A percentile compares a stretch with the other conserved stretches of the same genome.
Conservation (phyloP, 2,329 filamentous ascomycete genomes). For the Coleophoma eucalyptorum region DNA sequence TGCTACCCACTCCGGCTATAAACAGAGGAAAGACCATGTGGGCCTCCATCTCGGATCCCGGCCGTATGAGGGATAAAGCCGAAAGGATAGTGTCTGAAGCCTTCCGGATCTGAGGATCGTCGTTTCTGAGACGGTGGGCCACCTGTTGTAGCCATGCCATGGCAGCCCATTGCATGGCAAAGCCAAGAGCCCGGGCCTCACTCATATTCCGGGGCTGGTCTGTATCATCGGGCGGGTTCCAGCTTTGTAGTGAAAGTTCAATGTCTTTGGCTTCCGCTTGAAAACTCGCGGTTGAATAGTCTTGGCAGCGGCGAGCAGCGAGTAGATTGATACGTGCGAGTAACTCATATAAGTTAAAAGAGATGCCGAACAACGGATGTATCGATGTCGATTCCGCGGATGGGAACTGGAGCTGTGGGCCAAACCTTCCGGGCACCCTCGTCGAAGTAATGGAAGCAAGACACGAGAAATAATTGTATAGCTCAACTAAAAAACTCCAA, state of each 20-base stretch:
- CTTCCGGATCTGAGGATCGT: background rate
- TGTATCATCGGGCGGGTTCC: background rate
- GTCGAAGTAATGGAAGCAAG: background rate
- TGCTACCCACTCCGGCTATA: slow-evolving; percentile 3
- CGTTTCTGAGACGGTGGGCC: background rate
- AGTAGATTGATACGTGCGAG: background rate
- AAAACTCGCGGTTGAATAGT: background rate
- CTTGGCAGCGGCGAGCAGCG: background rate
- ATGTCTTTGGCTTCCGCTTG: background rate
- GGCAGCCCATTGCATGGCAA: slow-evolving; percentile 2
- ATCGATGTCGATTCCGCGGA: background rate
- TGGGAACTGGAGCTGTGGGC: background rate
- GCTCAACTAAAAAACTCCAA: slow-evolving; percentile 1
- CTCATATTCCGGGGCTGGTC: background rate
- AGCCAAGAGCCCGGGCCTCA: background rate
- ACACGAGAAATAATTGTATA: slow-evolving; percentile 2
- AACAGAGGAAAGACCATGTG: slow-evolving; percentile 4
- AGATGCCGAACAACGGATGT: slow-evolving; percentile 1
- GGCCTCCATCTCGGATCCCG: slow-evolving; percentile 1
- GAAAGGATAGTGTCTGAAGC: background rate
- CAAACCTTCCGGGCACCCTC: background rate
- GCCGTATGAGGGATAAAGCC: slow-evolving; percentile 1
- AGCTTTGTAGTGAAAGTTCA: background rate
- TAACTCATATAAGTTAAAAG: background rate
- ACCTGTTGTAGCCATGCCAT: slow-evolving; percentile 1